Base-by-base conservation (phyloP, 768 basidiomycete species). In the Collybiopsis confluens region DNA sequence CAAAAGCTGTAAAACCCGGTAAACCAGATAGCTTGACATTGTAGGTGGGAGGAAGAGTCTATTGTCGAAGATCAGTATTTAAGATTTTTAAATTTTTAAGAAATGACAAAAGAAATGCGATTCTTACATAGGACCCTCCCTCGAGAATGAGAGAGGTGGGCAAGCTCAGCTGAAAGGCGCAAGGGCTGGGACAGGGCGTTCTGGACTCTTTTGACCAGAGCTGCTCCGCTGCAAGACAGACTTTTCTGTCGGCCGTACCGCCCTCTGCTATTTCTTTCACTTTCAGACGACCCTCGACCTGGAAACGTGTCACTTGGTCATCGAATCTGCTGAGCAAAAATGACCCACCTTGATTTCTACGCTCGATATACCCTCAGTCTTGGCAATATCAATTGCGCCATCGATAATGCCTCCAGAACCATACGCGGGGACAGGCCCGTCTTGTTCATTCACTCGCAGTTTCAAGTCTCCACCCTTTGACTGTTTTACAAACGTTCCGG, bases 31-130 rank as follows among this genome's bases (percentile, higher is more conserved):
- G 70, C 57, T 83, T 85, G 15, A 85, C 81, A 54, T 81, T 73
- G 56, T 82, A 85, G 11, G 81, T 86, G 1, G 88, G 89, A 20
- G 88, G 88, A 21, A 91, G 71, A 41, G 81, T 73, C 88, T 90
- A 52, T 28, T 53, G 43, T 30, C 13, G 24, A 55, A 4, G 26
- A 37, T 55, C 43, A 51, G 27, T 8, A 42, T n/a, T 8, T n/a
- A n/a, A 16, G 21, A 42, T 33, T 33, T 33, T 7, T 42, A 21
- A 21, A n/a, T n/a, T n/a, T n/a, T n/a, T n/a, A n/a, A n/a, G n/a
- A n/a, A n/a, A n/a, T n/a, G n/a, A n/a, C n/a, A n/a, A n/a, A n/a
- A n/a, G n/a, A n/a, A n/a, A n/a, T n/a, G n/a, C n/a, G 44, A 9
- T 45, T 73, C 81, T 60, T 57, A 89, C 88, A 71, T 85, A 88